Conservation (phyloP, 805 yeast genomes). For the Yarrowia alimentaria region DNA sequence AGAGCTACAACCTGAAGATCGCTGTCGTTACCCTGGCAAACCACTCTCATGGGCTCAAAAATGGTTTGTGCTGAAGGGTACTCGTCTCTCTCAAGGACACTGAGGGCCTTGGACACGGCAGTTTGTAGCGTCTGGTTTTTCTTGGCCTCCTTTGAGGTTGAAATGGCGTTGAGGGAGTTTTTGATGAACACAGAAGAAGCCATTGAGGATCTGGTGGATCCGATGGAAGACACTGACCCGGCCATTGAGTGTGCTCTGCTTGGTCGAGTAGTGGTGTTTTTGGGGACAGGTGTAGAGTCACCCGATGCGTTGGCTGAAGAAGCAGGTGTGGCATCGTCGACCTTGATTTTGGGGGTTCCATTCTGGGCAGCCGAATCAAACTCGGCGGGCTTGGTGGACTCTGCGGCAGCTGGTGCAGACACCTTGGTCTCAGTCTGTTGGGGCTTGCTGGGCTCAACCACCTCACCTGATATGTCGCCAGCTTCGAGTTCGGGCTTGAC, state of each 20-base stretch:
- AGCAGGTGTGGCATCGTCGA: neutral
- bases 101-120: conserved; percentile 41
- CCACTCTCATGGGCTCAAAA: conserved; percentile 72
- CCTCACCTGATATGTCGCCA: neutral
- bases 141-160: conserved; percentile 59
- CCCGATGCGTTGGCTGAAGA: neutral
- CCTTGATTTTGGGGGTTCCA: neutral
- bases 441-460: neutral
- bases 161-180: conserved; percentile 57
- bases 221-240: conserved; percentile 33
- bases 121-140: conserved; percentile 44
- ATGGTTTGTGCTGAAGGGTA: conserved; percentile 52
- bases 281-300: neutral
- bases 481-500: too few relatives aligned
- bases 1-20: conserved; percentile 71
- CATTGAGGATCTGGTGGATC: conserved; percentile 35
- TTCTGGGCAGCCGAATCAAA: too few relatives aligned
- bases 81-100: conserved; percentile 32
- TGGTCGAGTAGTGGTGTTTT: neutral
- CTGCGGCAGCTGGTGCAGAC: too few relatives aligned
- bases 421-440: neutral
- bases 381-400: too few relatives aligned
- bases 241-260: conserved; percentile 31
- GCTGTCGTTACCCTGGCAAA: conserved; percentile 65
- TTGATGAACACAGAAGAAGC: conserved; percentile 49